Evolutionary conservation across 148 eudicot genomes (phyloP), one percentile per base, ranked within the genome.

Genomic region (Rhododendron griersonianum): DNA sequence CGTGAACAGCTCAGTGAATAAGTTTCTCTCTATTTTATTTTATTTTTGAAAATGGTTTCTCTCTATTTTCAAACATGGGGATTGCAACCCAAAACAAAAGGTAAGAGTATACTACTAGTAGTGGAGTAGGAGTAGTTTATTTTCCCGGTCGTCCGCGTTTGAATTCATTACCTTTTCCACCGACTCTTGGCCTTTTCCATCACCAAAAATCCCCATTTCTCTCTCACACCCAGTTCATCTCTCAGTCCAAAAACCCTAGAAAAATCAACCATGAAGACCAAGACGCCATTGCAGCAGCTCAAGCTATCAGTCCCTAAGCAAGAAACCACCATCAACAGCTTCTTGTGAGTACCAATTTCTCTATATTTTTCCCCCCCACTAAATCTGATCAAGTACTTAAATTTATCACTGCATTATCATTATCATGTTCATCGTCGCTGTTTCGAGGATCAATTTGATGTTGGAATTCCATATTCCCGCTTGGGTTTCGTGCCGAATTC

Each of bases 301-400:
- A 95, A 96, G 94, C 95, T 96, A 88, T 88, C 94, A 1, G 95
- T 96, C n/a, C 99, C 99, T 77, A 87, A 94, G 86, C 92, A 96
- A 85, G 91, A 94, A 85, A 90, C 95, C 67, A 89, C 98, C 35
- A 90, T 96, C 85, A 91, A 93, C 84, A 90, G 57, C 86, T 96
- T 96, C 95, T 77, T 96, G 99, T 96, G 86, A 86, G 85, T 84
- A 50, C 59, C 81, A 1, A 35, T 10, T 75, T 30, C 18, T 59
- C 61, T 10, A 65, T 63, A 69, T 39, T 41, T 7, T 14, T 51
- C 67, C 44, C 50, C 21, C 61, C 61, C 61, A 7, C 11, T 87
- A 57, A 73, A 19, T 67, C 76, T 69, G n/a, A 33, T 86, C 35
- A 4, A 53, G 15, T 13, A 6, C 45, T 50, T 41, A 5, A 18